A percentile compares a stretch with the other conserved stretches of the same genome.
These are phyloP conservation scores for Candida fluviatilis DNA, from an alignment of 805 yeast genomes.

Conservation along the genomic window DNA sequence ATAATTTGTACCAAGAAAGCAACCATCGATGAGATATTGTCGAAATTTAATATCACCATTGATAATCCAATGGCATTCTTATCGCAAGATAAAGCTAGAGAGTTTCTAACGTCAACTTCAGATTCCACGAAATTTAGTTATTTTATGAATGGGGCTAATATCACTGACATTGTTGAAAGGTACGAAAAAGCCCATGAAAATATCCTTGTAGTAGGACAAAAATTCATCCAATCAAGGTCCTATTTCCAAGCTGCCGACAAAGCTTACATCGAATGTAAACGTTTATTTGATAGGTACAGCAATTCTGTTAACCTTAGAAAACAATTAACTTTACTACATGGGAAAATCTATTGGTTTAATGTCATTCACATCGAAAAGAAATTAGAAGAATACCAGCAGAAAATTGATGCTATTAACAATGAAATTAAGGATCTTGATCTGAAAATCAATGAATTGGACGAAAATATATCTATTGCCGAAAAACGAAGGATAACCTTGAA, in stretches of 20 bases:
- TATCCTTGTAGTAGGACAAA: slow-evolving; percentile 24
- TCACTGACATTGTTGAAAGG: slow-evolving; percentile 61
- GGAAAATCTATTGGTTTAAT: slow-evolving; percentile 41
- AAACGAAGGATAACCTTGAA: not conserved
- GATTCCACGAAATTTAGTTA: slow-evolving; percentile 67
- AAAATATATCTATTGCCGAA: slow-evolving; percentile 12
- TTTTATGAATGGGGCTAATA: slow-evolving; percentile 77
- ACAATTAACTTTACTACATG: slow-evolving; percentile 30
- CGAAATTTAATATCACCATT: slow-evolving; percentile 69
- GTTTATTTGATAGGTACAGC: slow-evolving; percentile 29
- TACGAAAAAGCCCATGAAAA: slow-evolving; percentile 31
- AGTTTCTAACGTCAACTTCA: slow-evolving; percentile 75
- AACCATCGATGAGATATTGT: slow-evolving; percentile 64
- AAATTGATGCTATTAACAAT: slow-evolving; percentile 11
- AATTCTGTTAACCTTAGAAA: slow-evolving; percentile 31
- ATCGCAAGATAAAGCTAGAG: slow-evolving; percentile 91
- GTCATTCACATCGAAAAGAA: slow-evolving; percentile 27
- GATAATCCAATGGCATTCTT: slow-evolving; percentile 90
- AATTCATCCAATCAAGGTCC: slow-evolving; percentile 21
- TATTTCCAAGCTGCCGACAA: slow-evolving; percentile 21
- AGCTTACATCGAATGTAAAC: slow-evolving; percentile 25
- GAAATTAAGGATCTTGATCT: slow-evolving; percentile 6
- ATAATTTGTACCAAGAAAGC: slow-evolving; percentile 57
- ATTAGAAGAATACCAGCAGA: slow-evolving; percentile 12
- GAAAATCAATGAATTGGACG: slow-evolving; percentile 13